A percentile compares a stretch with the other conserved stretches of the same genome.
Conservation (phyloP, 2,329 filamentous ascomycete genomes). For the Harringtonia lauricola region DNA sequence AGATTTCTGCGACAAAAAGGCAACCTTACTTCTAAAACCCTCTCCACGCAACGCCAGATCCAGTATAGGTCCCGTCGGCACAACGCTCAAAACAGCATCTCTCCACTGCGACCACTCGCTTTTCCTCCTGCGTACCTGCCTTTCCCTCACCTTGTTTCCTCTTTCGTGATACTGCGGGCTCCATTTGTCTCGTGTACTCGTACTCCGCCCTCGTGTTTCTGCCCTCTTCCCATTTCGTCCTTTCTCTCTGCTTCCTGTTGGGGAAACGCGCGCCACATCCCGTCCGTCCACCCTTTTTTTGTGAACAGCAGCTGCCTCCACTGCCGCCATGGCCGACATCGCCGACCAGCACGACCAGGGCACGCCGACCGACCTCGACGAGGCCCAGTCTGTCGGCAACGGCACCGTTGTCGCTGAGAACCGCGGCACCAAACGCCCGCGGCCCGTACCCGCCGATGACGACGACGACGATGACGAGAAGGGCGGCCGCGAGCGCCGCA, state of each 20-base stretch:
- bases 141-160: conserved; percentile 4
- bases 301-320: too few species aligned
- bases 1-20: conserved; percentile 42
- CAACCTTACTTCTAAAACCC: conserved; percentile 25
- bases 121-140: conserved; percentile 23
- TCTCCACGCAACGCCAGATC: conserved; percentile 49
- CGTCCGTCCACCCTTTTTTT: too few species aligned
- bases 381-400: conserved; percentile 62
- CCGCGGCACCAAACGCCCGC: conserved; percentile 82
- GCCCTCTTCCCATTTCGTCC: not conserved
- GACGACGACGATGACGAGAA: conserved; percentile 98
- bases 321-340: conserved; percentile 61
- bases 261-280: too few species aligned
- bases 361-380: conserved; percentile 63
- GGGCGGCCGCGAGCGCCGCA: conserved; percentile 91
- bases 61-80: conserved; percentile 53
- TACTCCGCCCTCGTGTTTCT: not conserved
- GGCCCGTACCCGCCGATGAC: conserved; percentile 75
- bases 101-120: conserved; percentile 44
- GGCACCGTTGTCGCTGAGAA: conserved; percentile 53
- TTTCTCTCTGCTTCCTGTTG: not conserved
- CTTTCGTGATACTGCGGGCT: conserved; percentile 33
- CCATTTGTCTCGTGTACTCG: not conserved
- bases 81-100: conserved; percentile 55
- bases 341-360: conserved; percentile 67